Evolutionary conservation across 148 eudicot genomes (phyloP).

Genomic region (Nepenthes mirabilis): DNA sequence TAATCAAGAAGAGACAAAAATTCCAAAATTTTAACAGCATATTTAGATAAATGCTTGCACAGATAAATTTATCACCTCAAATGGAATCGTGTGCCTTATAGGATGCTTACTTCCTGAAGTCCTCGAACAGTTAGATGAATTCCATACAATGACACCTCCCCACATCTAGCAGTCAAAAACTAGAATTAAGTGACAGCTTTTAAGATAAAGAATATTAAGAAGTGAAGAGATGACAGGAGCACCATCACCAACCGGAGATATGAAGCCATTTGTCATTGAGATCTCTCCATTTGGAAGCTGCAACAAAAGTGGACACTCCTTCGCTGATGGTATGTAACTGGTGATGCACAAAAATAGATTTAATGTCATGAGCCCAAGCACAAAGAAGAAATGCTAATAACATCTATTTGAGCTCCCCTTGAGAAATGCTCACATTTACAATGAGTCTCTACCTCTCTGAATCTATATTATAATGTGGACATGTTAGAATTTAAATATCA

Average conservation of each 20-base stretch:
- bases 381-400: conserved; percentile 5
- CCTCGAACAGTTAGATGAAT: conserved; percentile 58
- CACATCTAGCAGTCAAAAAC: conserved; percentile 57
- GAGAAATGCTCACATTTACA: neutral
- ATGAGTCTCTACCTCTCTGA: neutral
- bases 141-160: conserved; percentile 96
- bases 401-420: neutral
- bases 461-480: too few species aligned
- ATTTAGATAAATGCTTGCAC: too few species aligned
- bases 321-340: conserved; percentile 84
- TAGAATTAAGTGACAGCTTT: conserved; percentile 1
- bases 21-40: too few species aligned
- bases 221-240: neutral
- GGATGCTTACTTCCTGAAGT: conserved; percentile 22
- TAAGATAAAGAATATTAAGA: neutral
- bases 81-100: conserved; percentile 34
- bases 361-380: neutral
- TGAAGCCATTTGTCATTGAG: conserved; percentile 78
- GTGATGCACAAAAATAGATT: neutral
- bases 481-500: too few species aligned
- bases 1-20: too few species aligned
- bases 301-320: conserved; percentile 83
- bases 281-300: conserved; percentile 77
- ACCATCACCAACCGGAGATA: conserved; percentile 64
- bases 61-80: conserved; percentile 28